phyloP scores from a whole-genome alignment of 129 eudicot species.

The Helichrysum umbraculigerum region DNA sequence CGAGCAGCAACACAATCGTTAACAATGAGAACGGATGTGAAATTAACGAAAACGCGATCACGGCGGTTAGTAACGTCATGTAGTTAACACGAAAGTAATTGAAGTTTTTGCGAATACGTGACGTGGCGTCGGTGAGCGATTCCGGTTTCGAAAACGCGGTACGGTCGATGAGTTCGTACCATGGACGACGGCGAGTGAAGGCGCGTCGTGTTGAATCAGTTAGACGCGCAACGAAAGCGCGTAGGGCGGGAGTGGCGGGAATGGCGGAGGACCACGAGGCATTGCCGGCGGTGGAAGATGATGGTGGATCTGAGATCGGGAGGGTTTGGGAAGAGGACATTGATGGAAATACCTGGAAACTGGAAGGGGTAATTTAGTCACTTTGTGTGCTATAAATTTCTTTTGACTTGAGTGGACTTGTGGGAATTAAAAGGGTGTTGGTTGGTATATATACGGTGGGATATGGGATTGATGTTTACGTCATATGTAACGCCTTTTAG shows the following conservation, averaged over 20 bases:
- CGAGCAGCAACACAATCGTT: slow-evolving; percentile 49
- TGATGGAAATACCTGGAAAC: neutral
- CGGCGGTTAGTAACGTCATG: slow-evolving; percentile 48
- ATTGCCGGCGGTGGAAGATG: slow-evolving; percentile 15
- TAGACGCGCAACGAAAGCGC: slow-evolving; percentile 44
- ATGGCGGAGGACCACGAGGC: slow-evolving; percentile 34
- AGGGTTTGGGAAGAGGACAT: slow-evolving; percentile 49
- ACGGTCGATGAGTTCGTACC: slow-evolving; percentile 70
- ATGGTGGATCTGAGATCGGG: slow-evolving; percentile 36
- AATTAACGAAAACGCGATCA: slow-evolving; percentile 71
- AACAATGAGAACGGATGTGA: slow-evolving; percentile 71
- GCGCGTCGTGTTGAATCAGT: slow-evolving; percentile 50
- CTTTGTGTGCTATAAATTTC: neutral
- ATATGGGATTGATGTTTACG: slow-evolving; percentile 8
- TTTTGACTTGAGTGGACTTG: slow-evolving; percentile 5
- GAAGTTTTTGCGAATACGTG: slow-evolving; percentile 70
- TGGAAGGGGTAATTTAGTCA: slow-evolving; percentile 5
- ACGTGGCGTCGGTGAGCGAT: slow-evolving; percentile 64
- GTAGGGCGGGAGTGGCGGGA: slow-evolving; percentile 53
- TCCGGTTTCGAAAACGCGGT: slow-evolving; percentile 72
- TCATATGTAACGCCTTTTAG: neutral
- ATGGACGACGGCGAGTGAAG: slow-evolving; percentile 67
- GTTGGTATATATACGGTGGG: neutral
- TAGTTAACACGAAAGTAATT: slow-evolving; percentile 87
- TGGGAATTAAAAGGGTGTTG: neutral